A percentile compares a stretch with the other conserved stretches of the same genome.
phyloP scores from a whole-genome alignment of 140 eudicot genomes.

The Stevia rebaudiana region DNA sequence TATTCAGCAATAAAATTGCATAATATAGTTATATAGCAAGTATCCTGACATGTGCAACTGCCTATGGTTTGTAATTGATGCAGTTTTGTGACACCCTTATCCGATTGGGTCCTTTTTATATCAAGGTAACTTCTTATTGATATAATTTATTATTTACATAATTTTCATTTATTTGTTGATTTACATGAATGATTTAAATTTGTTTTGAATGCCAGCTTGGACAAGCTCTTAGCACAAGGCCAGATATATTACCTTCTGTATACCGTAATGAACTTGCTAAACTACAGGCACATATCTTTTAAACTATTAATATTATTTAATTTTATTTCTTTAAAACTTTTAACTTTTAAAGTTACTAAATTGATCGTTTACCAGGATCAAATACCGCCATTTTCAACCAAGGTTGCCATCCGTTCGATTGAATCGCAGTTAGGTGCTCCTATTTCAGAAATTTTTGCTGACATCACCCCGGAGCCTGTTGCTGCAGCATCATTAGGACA shows the following conservation, averaged over 20 bases:
- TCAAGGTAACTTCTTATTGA: conserved; percentile 56
- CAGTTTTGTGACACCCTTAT: conserved; percentile 93
- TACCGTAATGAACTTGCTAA: conserved; percentile 90
- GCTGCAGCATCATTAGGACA: conserved; percentile 99
- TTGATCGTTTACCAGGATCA: conserved; percentile 57
- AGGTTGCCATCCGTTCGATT: conserved; percentile 66
- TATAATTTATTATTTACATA: conserved; percentile 1
- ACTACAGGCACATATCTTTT: conserved; percentile 53
- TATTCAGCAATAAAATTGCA: neutral
- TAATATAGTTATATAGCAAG: neutral
- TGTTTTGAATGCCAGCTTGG: conserved; percentile 61
- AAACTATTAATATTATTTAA: neutral
- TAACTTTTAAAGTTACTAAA: neutral
- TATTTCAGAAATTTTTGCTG: conserved; percentile 65
- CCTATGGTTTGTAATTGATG: conserved; percentile 21
- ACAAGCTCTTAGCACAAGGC: conserved; percentile 94
- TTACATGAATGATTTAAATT: neutral
- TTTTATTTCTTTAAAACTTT: neutral
- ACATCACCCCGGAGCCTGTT: conserved; percentile 78
- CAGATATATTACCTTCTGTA: conserved; percentile 83
- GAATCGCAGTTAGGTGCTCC: conserved; percentile 81
- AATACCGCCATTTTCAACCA: conserved; percentile 87
- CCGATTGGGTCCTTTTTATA: conserved; percentile 83
- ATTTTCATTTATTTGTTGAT: neutral
- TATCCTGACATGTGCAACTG: neutral